Evolutionary conservation across 495 filamentous ascomycete genomes (phyloP), one percentile per base, ranked within the genome.

Genomic region (Xanthoparmelia taractica): DNA sequence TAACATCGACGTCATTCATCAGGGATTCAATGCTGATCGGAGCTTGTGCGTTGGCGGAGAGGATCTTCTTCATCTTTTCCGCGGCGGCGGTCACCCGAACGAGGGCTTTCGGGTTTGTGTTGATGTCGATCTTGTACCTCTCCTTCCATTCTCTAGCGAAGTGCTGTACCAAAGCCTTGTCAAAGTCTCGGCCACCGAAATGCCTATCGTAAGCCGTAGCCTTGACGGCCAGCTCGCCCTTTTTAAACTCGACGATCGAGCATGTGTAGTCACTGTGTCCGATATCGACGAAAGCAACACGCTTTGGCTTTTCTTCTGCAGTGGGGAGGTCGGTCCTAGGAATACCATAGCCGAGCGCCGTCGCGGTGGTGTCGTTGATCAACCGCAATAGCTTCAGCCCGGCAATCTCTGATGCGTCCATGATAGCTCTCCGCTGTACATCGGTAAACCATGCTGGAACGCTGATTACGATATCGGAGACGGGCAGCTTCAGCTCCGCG

Each of bases 21-120:
- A 97, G 81, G 25, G 94, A 96, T 81, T 99, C 94, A 70, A 99
- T 96, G 79, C 89, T 97, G 71, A 99, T 69, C n/a, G 94, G 95
- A 5, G 92, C 94, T 67, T 86, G 82, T 57, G 92, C 86, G 76
- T 97, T 97, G 69, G 94, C 94, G 18, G 95, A 97, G 61, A 99
- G 82, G 60, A 99, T 87, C 84, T 97, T 97, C 91, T 99, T 99
- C 72, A 96, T 73, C 84, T 96, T 97, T 82, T 99, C 94, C 57
- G 90, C 89, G 55, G 88, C 92, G 60, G 91, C 86, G 18, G 88
- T 78, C 69, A 96, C 89, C 71, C 94, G 90, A 63, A 90, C 82
- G 75, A 87, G 83, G 60, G 92, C 94, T 82, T 97, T 96, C 65
- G 84, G 80, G 79, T 97, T 91, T 64, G 83, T 85, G 69, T 86